These are phyloP conservation scores for Yamadazyma atlantica DNA, from an alignment of 1,139 yeast species.

Conservation along the genomic window DNA sequence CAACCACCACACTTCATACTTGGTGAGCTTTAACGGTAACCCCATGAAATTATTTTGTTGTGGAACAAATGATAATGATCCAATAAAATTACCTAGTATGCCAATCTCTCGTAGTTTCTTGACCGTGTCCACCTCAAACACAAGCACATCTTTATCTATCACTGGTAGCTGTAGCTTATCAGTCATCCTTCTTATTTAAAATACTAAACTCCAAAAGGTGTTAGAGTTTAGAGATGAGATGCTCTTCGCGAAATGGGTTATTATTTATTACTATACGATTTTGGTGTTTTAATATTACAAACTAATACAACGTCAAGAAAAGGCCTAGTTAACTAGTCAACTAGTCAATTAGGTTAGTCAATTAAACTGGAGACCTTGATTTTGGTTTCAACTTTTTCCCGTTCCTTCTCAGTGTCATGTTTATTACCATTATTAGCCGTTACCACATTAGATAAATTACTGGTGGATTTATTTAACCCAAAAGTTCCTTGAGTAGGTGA, in stretches of 20 bases:
- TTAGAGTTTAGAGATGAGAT: slow-evolving; percentile 3
- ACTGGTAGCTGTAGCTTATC: no score
- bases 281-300: neutral
- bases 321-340: neutral
- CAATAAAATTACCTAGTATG: slow-evolving; percentile 74
- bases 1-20: slow-evolving; percentile 75
- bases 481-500: slow-evolving; percentile 17
- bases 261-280: slow-evolving; percentile 1
- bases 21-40: slow-evolving; percentile 70
- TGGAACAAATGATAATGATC: slow-evolving; percentile 83
- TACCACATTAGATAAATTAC: slow-evolving; percentile 14
- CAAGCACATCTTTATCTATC: slow-evolving; percentile 49
- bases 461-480: slow-evolving; percentile 12
- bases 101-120: slow-evolving; percentile 51
- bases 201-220: no score
- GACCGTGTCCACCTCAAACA: slow-evolving; percentile 50
- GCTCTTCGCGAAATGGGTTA: slow-evolving; percentile 1
- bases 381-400: slow-evolving; percentile 15
- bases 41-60: slow-evolving; percentile 89
- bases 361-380: slow-evolving; percentile 26
- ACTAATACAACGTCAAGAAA: neutral
- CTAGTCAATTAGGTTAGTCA: slow-evolving; percentile 15
- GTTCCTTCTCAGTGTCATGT: neutral
- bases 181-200: no score
- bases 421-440: slow-evolving; percentile 4